phyloP scores from a whole-genome alignment of 441 rosid genomes.

The Erodium trifolium region DNA sequence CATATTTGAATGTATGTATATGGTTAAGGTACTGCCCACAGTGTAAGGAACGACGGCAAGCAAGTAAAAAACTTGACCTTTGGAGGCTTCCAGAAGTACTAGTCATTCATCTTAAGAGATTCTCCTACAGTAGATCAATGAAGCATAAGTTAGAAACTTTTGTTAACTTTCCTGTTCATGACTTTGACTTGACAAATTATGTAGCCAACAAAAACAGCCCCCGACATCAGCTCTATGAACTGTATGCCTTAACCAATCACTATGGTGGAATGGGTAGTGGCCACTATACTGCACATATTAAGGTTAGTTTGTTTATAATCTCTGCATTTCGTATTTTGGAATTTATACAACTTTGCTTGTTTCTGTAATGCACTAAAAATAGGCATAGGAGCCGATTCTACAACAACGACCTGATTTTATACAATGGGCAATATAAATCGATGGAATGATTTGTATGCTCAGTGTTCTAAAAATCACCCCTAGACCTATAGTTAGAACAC shows the following conservation, averaged over 20 bases:
- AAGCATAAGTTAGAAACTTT: constrained; percentile 70
- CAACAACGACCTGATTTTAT: too few relatives aligned
- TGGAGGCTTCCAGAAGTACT: constrained; percentile 74
- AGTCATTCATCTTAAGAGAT: constrained; percentile 64
- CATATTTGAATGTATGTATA: constrained; percentile 14
- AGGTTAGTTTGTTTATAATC: constrained; percentile 34
- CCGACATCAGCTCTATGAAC: constrained; percentile 46
- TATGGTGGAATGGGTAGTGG: constrained; percentile 79
- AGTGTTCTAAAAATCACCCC: too few relatives aligned
- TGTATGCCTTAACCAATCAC: constrained; percentile 70
- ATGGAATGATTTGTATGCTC: too few relatives aligned
- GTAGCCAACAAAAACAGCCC: constrained; percentile 35
- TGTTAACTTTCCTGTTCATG: constrained; percentile 60
- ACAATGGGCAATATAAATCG: too few relatives aligned
- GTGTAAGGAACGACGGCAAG: constrained; percentile 66
- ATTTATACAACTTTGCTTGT: too few relatives aligned
- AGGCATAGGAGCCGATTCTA: too few relatives aligned
- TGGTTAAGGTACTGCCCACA: constrained; percentile 57
- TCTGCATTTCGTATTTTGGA: too few relatives aligned
- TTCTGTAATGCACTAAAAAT: too few relatives aligned
- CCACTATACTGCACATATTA: constrained; percentile 74
- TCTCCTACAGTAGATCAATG: constrained; percentile 53
- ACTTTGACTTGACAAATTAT: constrained; percentile 56
- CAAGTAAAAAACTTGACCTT: constrained; percentile 63
- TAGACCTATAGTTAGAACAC: too few relatives aligned